A percentile compares a stretch with the other conserved stretches of the same genome.
These are phyloP conservation scores for Mycena galopus DNA, from an alignment of 768 basidiomycete species.

Conservation along the genomic window DNA sequence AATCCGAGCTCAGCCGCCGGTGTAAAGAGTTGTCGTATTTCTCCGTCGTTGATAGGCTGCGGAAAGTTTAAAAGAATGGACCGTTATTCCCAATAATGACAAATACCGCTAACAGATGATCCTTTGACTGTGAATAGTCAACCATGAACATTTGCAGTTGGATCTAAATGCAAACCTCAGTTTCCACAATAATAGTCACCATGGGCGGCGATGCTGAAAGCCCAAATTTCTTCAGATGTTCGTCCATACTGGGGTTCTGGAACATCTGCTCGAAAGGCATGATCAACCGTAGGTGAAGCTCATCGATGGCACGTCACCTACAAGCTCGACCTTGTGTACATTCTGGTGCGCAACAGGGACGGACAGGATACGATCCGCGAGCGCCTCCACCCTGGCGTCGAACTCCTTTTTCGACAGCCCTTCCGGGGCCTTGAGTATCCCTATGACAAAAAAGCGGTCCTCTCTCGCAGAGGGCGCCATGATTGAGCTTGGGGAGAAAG, in stretches of 20 bases:
- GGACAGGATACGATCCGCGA: background rate
- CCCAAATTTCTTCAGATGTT: background rate
- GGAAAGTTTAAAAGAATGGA: background rate
- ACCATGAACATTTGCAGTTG: background rate
- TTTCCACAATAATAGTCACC: background rate
- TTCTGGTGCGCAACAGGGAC: background rate
- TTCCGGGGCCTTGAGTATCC: background rate
- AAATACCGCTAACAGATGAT: background rate
- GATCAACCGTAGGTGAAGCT: background rate
- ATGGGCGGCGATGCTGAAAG: background rate
- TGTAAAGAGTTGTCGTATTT: background rate
- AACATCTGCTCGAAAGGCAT: background rate
- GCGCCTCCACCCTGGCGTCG: background rate
- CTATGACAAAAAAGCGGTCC: background rate
- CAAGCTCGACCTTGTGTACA: background rate
- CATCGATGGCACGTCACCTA: background rate
- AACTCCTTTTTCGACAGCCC: background rate
- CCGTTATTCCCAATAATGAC: background rate
- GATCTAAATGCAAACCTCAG: background rate
- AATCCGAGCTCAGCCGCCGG: background rate
- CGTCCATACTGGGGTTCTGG: background rate
- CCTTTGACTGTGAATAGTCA: background rate
- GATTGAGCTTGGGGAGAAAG: background rate
- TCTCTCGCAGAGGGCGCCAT: background rate
- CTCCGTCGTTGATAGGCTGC: background rate